Evolutionary conservation across 2,329 filamentous ascomycete genomes (phyloP).

Genomic region (Fusarium equiseti): DNA sequence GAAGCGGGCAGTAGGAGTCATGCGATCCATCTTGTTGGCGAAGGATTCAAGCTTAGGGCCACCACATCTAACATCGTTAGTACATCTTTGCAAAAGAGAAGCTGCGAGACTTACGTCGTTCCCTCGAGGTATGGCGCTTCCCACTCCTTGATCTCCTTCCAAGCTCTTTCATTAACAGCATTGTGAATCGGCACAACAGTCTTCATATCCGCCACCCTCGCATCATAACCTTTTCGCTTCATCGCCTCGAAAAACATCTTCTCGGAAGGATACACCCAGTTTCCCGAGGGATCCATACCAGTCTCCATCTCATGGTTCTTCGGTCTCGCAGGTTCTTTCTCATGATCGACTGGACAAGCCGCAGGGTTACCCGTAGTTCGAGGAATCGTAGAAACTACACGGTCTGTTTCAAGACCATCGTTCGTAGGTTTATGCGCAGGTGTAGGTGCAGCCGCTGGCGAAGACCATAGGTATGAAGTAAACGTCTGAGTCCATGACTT

Average conservation of each 20-base stretch:
- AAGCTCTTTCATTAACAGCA: slow-evolving; percentile 96
- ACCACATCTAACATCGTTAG: slow-evolving; percentile 61
- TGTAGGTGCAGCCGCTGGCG: slow-evolving; percentile 44
- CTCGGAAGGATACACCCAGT: slow-evolving; percentile 98
- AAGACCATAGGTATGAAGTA: slow-evolving; percentile 57
- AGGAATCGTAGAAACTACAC: slow-evolving; percentile 84
- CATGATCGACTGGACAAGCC: slow-evolving; percentile 56
- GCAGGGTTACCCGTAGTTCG: slow-evolving; percentile 62
- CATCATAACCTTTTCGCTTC: slow-evolving; percentile 87
- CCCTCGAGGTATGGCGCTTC: slow-evolving; percentile 74
- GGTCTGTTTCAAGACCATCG: slow-evolving; percentile 69
- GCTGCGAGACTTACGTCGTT: slow-evolving; percentile 62
- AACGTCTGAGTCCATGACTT: slow-evolving; percentile 60
- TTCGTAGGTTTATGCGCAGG: slow-evolving; percentile 17
- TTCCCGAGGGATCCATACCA: slow-evolving; percentile 78
- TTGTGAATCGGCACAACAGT: slow-evolving; percentile 98
- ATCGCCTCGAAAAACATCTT: slow-evolving; percentile 99
- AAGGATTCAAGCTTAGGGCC: slow-evolving; percentile 89
- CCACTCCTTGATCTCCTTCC: slow-evolving; percentile 92
- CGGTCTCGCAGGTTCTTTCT: slow-evolving; percentile 45
- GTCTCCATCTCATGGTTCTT: slow-evolving; percentile 86
- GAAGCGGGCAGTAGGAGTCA: slow-evolving; percentile 86
- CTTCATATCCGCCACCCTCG: slow-evolving; percentile 80
- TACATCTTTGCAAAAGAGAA: fast-evolving
- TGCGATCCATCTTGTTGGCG: slow-evolving; percentile 73